Evolutionary conservation across 345 rosid species (phyloP), one percentile per base, ranked within the genome.

Genomic region (Geranium brycei): DNA sequence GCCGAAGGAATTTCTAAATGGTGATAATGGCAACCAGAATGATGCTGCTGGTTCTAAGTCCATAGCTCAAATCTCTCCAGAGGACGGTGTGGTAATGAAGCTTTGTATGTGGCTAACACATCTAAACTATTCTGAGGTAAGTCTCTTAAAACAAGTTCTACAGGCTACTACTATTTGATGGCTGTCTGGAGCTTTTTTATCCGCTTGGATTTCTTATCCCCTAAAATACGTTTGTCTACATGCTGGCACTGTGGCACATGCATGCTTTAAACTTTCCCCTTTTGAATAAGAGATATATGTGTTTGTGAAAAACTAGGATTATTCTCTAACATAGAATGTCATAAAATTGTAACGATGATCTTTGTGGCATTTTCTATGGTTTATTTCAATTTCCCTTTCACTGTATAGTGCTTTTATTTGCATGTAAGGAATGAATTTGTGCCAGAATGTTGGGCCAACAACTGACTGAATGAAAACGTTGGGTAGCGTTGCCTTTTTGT

Each of bases 51-150:
- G 73, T 59, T 73, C 78, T 31, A 75, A 68, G 68, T 66, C 75
- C 66, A 67, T 60, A 65, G 64, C 91, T 67, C 91, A 75, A 68
- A 80, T 63, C 74, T 84, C 87, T 77, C 62, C 91, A 1, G 80
- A 81, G 68, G 87, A 85, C 76, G 78, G 79, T 70, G 72, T 77
- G 60, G 93, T 85, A 76, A 75, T 79, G 85, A 83, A 84, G 75
- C 88, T 91, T 31, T 76, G 82, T 66, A 67, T 69, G 70, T 85
- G 89, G 87, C 75, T 89, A 71, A 69, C 66, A 69, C 61, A 75
- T 82, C 76, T 80, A 62, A 81, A 75, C 74, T 67, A 63, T 62
- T 66, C 79, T 32, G 72, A 15, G 83, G 96, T 86, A 80, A 31
- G 83, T 69, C 63, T 51, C 5, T 57, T 55, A 17, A 66, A 60